Evolutionary conservation across 176 grass and related monocot genomes (phyloP).

Genomic region (Canna indica): DNA sequence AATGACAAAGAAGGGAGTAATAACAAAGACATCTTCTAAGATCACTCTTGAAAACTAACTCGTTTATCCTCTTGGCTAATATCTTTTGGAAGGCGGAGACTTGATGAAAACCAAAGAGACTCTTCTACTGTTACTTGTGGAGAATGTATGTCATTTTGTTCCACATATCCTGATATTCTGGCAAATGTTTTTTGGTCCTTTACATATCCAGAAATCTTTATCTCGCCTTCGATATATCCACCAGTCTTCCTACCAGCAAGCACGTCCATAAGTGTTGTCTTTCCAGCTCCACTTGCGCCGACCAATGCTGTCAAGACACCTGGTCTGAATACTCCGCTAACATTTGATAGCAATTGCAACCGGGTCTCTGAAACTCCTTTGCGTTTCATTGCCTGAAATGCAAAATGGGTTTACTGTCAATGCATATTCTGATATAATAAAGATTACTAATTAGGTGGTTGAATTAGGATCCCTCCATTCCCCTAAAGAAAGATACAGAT

Average conservation of each 20-base stretch:
- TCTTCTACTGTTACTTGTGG: conserved; percentile 79
- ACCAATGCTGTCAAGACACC: conserved; percentile 62
- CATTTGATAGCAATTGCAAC: conserved; percentile 50
- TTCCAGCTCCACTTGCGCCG: conserved; percentile 69
- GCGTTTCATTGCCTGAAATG: conserved; percentile 37
- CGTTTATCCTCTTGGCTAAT: conserved; percentile 38
- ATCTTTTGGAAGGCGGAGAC: conserved; percentile 49
- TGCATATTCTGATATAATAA: too few species aligned
- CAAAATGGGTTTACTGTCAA: neutral
- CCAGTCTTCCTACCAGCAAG: conserved; percentile 67
- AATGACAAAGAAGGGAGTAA: neutral
- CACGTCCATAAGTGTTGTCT: conserved; percentile 76
- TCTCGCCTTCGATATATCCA: conserved; percentile 61
- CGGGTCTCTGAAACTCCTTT: conserved; percentile 40
- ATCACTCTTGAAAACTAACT: conserved; percentile 17
- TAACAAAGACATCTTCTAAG: neutral
- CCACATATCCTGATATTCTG: conserved; percentile 75
- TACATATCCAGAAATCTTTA: conserved; percentile 49
- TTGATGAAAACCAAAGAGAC: conserved; percentile 63
- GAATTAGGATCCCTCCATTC: too few species aligned
- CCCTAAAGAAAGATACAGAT: too few species aligned
- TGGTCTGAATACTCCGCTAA: conserved; percentile 63
- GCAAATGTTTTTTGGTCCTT: conserved; percentile 70
- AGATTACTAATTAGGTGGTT: too few species aligned
- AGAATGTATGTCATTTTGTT: conserved; percentile 77